Evolutionary conservation across 345 rosid species (phyloP).

Genomic region (Abelmoschus esculentus): DNA sequence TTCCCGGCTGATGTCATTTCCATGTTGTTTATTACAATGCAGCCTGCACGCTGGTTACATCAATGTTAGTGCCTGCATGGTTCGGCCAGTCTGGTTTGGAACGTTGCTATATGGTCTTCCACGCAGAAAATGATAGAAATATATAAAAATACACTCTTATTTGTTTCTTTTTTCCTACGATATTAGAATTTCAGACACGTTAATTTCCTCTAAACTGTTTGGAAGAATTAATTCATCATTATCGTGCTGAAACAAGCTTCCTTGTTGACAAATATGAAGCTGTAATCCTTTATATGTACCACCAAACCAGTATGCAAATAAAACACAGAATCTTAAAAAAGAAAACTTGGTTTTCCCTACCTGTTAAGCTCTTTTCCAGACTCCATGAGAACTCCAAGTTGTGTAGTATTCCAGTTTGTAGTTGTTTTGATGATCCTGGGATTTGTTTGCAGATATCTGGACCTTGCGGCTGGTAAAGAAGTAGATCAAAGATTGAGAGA

Average conservation of each 20-base stretch:
- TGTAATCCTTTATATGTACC: not conserved
- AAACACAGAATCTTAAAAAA: not conserved
- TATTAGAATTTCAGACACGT: no score
- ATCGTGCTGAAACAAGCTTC: constrained; percentile 5
- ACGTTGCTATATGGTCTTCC: not conserved
- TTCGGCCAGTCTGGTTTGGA: constrained; percentile 4
- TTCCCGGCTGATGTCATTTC: constrained; percentile 2
- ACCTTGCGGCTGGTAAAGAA: not conserved
- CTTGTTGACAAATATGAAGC: constrained; percentile 3
- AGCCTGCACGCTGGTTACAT: no score
- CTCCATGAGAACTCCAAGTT: constrained; percentile 10
- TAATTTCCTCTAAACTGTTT: not conserved
- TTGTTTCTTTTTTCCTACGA: not conserved
- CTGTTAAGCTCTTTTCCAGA: not conserved
- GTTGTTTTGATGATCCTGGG: constrained; percentile 9
- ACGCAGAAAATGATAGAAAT: not conserved
- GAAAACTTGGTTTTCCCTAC: not conserved
- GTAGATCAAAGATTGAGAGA: not conserved
- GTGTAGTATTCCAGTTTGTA: not conserved
- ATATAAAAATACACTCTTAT: not conserved
- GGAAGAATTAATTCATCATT: not conserved
- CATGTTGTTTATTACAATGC: constrained; percentile 3
- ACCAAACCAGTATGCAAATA: not conserved
- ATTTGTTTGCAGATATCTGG: constrained; percentile 12
- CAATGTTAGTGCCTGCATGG: not conserved